Evolutionary conservation across 768 basidiomycete species (phyloP).

Genomic region (Flagelloscypha sp.): DNA sequence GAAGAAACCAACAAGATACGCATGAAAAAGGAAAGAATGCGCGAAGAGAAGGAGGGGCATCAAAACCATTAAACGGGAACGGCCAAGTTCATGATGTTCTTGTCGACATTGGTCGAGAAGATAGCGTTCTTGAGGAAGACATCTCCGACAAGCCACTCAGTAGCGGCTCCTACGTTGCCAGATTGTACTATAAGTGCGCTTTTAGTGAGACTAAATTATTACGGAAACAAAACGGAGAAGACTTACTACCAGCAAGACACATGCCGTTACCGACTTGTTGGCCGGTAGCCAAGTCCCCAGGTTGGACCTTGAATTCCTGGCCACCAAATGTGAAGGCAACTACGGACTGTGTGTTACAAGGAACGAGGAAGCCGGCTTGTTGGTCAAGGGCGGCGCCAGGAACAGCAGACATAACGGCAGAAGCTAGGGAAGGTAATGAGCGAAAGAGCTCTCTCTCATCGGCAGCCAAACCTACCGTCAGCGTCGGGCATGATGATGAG

Average conservation of each 20-base stretch:
- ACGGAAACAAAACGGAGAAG: too few species aligned
- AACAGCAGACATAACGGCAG: conserved; percentile 33
- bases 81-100: conserved; percentile 54
- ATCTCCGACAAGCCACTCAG: conserved; percentile 68
- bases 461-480: too few species aligned
- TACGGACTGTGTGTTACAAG: conserved; percentile 34
- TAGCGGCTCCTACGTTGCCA: conserved; percentile 53
- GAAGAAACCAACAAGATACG: too few species aligned
- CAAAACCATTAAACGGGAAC: conserved; percentile 35
- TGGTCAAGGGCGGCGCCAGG: conserved; percentile 32
- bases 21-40: too few species aligned
- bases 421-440: too few species aligned
- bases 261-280: too few species aligned
- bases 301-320: conserved; percentile 43
- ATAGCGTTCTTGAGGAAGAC: conserved; percentile 75
- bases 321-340: conserved; percentile 43
- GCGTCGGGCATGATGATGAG: conserved; percentile 37
- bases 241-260: too few species aligned
- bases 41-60: too few species aligned
- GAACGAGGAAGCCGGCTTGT: conserved; percentile 44
- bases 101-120: conserved; percentile 52
- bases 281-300: too few species aligned
- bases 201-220: too few species aligned
- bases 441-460: too few species aligned
- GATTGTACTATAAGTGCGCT: too few species aligned